phyloP scores from a whole-genome alignment of 495 filamentous ascomycete species.

The Lasiosphaeria miniovina region DNA sequence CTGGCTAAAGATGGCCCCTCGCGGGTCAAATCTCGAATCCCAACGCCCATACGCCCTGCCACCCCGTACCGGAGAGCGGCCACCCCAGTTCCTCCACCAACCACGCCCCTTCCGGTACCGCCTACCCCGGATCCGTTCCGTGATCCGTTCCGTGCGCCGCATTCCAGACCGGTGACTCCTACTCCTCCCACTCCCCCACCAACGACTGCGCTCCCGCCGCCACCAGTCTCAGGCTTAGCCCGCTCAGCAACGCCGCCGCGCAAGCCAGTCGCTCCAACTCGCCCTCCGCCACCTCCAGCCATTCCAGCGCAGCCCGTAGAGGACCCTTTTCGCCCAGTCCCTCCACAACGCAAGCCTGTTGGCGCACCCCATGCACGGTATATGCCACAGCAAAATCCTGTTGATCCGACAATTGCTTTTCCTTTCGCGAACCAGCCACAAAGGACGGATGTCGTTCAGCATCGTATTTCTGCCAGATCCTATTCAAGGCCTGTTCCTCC shows the following conservation, averaged over 20 bases:
- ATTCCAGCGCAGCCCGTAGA: background rate
- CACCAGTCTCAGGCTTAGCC: background rate
- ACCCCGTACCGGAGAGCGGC: too few species aligned
- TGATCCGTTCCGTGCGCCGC: too few species aligned
- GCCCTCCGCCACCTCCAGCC: background rate
- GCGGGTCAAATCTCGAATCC: too few species aligned
- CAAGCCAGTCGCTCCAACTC: background rate
- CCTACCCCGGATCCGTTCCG: background rate
- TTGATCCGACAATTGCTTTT: too few species aligned
- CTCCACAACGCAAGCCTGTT: background rate
- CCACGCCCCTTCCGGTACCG: background rate
- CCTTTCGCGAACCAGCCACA: too few species aligned
- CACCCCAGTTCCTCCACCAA: background rate
- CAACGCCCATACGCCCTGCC: too few species aligned
- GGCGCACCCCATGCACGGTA: background rate
- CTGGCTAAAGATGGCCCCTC: too few species aligned
- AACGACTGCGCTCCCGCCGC: background rate
- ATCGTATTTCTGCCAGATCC: background rate
- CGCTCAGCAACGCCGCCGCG: background rate
- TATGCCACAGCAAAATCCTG: too few species aligned
- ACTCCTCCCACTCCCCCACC: too few species aligned
- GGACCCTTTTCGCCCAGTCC: background rate
- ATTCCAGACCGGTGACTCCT: too few species aligned
- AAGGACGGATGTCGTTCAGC: too few species aligned
- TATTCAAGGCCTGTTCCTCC: background rate